A percentile compares a stretch with the other conserved stretches of the same genome.
Conservation (phyloP, 495 filamentous ascomycete genomes). For the Penicillium maclennaniae region DNA sequence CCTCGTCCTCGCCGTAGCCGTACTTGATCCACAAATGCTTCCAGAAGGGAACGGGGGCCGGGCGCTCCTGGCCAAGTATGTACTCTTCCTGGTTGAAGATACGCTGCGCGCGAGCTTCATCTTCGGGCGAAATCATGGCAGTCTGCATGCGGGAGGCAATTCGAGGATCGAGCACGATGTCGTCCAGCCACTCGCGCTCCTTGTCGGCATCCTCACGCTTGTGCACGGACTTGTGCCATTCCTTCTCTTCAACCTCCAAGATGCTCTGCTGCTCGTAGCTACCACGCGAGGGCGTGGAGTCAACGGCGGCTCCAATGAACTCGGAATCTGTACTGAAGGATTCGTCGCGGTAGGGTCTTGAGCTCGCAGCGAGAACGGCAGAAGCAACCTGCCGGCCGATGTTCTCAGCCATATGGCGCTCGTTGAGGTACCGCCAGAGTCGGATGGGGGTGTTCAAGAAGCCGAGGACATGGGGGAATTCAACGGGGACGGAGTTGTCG, state of each 20-base stretch:
- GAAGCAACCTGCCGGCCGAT: slow-evolving; percentile 88
- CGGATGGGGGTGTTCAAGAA: slow-evolving; percentile 88
- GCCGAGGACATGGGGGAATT: slow-evolving; percentile 86
- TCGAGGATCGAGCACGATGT: slow-evolving; percentile 72
- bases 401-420: slow-evolving; percentile 77
- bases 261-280: slow-evolving; percentile 64
- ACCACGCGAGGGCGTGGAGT: slow-evolving; percentile 25
- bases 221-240: slow-evolving; percentile 82
- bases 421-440: slow-evolving; percentile 83
- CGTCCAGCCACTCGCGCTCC: slow-evolving; percentile 72
- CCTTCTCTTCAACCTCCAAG: slow-evolving; percentile 72
- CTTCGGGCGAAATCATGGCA: slow-evolving; percentile 59
- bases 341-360: slow-evolving; percentile 39
- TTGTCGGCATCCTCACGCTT: slow-evolving; percentile 53
- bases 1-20: slow-evolving; percentile 45
- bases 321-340: slow-evolving; percentile 26
- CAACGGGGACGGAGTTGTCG: slow-evolving; percentile 64
- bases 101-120: slow-evolving; percentile 60
- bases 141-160: slow-evolving; percentile 77
- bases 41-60: slow-evolving; percentile 37
- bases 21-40: slow-evolving; percentile 43
- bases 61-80: slow-evolving; percentile 54
- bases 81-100: slow-evolving; percentile 64
- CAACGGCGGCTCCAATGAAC: slow-evolving; percentile 23
- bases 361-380: slow-evolving; percentile 66